Evolutionary conservation across 2,329 filamentous ascomycete genomes (phyloP).

Genomic region (Albifimbria verrucaria): DNA sequence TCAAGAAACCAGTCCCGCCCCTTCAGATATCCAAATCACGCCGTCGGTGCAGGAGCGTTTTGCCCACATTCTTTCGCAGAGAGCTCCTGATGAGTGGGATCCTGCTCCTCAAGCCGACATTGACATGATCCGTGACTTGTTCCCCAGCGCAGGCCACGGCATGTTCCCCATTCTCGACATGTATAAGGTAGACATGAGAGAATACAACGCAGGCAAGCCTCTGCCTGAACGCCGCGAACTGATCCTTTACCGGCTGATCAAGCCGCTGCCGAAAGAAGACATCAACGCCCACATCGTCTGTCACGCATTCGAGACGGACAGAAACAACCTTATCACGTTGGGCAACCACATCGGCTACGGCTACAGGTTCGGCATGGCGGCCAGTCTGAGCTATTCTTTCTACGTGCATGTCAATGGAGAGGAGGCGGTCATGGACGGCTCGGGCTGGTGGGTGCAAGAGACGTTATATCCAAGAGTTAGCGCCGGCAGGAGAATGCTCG

Average conservation of each 20-base stretch:
- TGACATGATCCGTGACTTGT: slow-evolving; percentile 30
- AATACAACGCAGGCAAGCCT: slow-evolving; percentile 38
- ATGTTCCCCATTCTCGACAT: slow-evolving; percentile 49
- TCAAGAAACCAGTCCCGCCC: slow-evolving; percentile 40
- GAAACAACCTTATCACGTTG: slow-evolving; percentile 52
- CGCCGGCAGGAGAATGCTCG: slow-evolving; percentile 43
- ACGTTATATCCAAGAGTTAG: slow-evolving; percentile 43
- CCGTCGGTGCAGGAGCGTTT: slow-evolving; percentile 40
- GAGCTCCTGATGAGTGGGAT: slow-evolving; percentile 39
- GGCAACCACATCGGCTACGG: slow-evolving; percentile 48
- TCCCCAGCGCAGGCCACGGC: slow-evolving; percentile 35
- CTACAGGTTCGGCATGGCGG: slow-evolving; percentile 35
- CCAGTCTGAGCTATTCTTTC: slow-evolving; percentile 48
- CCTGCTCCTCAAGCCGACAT: slow-evolving; percentile 44
- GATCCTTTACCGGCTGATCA: slow-evolving; percentile 45
- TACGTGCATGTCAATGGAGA: slow-evolving; percentile 49
- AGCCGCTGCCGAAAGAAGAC: slow-evolving; percentile 36
- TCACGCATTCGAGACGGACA: slow-evolving; percentile 50
- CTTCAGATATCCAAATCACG: slow-evolving; percentile 34
- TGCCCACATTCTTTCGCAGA: slow-evolving; percentile 32
- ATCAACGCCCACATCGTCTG: slow-evolving; percentile 43
- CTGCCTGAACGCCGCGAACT: slow-evolving; percentile 46
- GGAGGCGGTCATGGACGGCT: slow-evolving; percentile 43
- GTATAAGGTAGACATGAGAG: slow-evolving; percentile 51
- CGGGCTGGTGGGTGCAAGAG: slow-evolving; percentile 54